Percentiles rank a stretch among this genome's conserved stretches.
Evolutionary conservation across 306 rosid genomes (phyloP).

Genomic region (Styphnolobium japonicum): DNA sequence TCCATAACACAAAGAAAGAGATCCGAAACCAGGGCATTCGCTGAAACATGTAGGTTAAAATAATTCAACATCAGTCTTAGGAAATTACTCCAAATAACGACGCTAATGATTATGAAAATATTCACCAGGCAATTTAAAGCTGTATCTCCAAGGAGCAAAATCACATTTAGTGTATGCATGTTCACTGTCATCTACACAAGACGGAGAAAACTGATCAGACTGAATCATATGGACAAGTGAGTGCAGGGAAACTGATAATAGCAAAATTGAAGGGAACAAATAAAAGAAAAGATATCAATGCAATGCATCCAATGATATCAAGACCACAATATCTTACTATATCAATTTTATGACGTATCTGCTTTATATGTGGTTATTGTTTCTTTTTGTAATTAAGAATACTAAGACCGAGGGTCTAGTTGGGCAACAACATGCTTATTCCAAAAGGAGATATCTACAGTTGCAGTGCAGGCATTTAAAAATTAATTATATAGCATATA

Average conservation of each 20-base stretch:
- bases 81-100: conserved; percentile 12
- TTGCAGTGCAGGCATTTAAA: neutral
- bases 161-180: conserved; percentile 66
- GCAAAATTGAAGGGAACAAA: neutral
- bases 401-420: neutral
- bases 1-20: conserved; percentile 71
- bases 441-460: neutral
- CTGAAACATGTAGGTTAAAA: conserved; percentile 46
- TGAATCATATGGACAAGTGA: neutral
- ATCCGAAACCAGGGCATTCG: conserved; percentile 51
- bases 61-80: conserved; percentile 20
- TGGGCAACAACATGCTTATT: neutral
- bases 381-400: neutral
- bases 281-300: neutral
- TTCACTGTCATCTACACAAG: conserved; percentile 64
- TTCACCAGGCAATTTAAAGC: conserved; percentile 76
- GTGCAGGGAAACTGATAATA: neutral
- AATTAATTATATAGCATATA: neutral
- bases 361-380: neutral
- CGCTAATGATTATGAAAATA: conserved; percentile 18
- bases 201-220: conserved; percentile 22
- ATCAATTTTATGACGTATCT: neutral
- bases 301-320: neutral
- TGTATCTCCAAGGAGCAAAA: conserved; percentile 72
- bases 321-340: neutral